phyloP scores from a whole-genome alignment of 768 basidiomycete species.

The Hygrocybe coccinea region DNA sequence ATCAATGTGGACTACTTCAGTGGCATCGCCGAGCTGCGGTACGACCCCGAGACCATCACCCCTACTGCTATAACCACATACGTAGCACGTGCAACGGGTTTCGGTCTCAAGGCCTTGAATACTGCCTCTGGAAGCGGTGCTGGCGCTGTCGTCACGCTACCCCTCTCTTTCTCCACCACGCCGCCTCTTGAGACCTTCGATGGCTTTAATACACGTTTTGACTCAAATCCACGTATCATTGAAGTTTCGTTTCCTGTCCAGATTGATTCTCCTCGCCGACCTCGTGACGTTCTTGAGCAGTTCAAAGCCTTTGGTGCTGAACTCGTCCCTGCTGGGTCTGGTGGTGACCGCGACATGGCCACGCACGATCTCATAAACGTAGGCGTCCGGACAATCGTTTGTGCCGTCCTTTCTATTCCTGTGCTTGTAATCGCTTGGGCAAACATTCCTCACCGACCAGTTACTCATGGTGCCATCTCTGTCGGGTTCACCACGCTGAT shows the following conservation, averaged over 20 bases:
- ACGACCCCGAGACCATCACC: conserved; percentile 16
- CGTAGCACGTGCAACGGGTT: conserved; percentile 20
- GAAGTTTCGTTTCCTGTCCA: conserved; percentile 15
- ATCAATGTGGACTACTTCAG: conserved; percentile 14
- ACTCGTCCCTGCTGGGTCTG: conserved; percentile 19
- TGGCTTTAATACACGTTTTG: conserved; percentile 8
- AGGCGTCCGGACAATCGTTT: conserved; percentile 27
- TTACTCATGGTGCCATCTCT: conserved; percentile 33
- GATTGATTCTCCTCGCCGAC: conserved; percentile 12
- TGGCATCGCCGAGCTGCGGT: conserved; percentile 14
- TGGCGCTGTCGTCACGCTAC: conserved; percentile 8
- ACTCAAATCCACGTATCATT: conserved; percentile 6
- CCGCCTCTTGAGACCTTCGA: conserved; percentile 8
- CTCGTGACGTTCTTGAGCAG: conserved; percentile 29
- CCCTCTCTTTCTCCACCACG: conserved; percentile 7
- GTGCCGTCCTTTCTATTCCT: conserved; percentile 34
- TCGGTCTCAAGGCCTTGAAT: conserved; percentile 12
- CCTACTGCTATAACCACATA: conserved; percentile 14
- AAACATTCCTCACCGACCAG: conserved; percentile 27
- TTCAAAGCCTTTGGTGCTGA: conserved; percentile 20
- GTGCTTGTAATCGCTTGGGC: conserved; percentile 43
- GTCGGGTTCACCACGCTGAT: conserved; percentile 37
- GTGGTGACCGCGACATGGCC: conserved; percentile 22
- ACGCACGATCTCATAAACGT: conserved; percentile 29
- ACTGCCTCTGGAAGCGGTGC: neutral